phyloP scores from a whole-genome alignment of 345 rosid species.

The Eucalyptus erythrocorys region DNA sequence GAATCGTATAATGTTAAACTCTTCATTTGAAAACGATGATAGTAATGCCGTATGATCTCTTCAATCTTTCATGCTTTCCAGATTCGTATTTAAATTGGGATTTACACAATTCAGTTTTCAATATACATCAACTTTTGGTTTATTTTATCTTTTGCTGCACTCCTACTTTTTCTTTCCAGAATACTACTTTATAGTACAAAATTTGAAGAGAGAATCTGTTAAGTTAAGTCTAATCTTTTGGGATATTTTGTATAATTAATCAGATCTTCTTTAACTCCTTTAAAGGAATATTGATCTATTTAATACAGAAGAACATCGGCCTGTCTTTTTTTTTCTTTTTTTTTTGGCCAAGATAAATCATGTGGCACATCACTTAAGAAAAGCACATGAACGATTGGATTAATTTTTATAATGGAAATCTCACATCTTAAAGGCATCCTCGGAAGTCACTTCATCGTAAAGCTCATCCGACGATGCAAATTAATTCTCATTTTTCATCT shows the following conservation, averaged over 20 bases:
- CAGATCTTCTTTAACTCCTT: neutral
- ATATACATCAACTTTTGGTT: neutral
- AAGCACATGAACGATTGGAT: neutral
- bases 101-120: neutral
- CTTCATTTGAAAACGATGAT: neutral
- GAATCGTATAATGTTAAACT: neutral
- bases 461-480: neutral
- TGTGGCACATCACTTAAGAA: neutral
- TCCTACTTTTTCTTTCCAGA: neutral
- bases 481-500: neutral
- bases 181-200: neutral
- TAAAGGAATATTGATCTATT: neutral
- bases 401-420: neutral
- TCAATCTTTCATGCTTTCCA: neutral
- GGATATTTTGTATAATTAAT: neutral
- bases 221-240: neutral
- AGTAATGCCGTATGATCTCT: too few relatives aligned
- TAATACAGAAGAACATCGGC: neutral
- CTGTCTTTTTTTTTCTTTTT: neutral
- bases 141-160: neutral
- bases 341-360: neutral
- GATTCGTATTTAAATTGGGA: neutral
- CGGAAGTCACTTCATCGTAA: neutral
- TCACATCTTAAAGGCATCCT: neutral
- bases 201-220: neutral